Percentiles rank a stretch among this genome's conserved stretches.
These are phyloP conservation scores for Prunus yedoensis DNA, from an alignment of 331 rosid genomes.

Conservation along the genomic window DNA sequence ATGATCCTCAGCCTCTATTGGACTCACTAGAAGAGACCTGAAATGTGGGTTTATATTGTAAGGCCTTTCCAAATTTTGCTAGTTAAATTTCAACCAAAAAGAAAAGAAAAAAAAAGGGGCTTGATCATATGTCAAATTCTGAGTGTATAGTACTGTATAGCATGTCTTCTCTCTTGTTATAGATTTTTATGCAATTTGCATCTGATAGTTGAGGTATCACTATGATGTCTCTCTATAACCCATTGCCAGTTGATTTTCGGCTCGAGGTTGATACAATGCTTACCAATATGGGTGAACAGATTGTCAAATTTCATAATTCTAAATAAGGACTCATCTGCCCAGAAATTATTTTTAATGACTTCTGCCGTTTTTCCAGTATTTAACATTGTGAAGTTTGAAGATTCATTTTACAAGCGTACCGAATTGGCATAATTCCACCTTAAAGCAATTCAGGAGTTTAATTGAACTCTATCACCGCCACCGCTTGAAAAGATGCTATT, in stretches of 20 bases:
- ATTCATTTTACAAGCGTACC: too few species aligned
- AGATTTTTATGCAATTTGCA: constrained; percentile 6
- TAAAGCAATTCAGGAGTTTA: too few species aligned
- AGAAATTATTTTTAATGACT: too few species aligned
- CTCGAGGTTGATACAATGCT: not conserved
- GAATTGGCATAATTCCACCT: too few species aligned
- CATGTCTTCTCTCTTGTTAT: not conserved
- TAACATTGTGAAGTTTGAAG: too few species aligned
- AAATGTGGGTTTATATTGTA: not conserved
- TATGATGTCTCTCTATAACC: not conserved
- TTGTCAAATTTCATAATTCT: too few species aligned
- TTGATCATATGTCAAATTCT: not conserved
- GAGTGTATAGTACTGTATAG: not conserved
- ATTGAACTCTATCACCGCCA: too few species aligned
- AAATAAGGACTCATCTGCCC: too few species aligned
- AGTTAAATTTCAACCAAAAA: not conserved
- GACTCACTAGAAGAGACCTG: constrained; percentile 24
- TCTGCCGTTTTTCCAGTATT: too few species aligned
- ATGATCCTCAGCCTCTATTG: constrained; percentile 42
- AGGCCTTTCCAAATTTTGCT: not conserved
- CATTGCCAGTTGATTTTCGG: not conserved
- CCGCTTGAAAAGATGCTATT: too few species aligned
- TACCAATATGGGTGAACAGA: too few species aligned
- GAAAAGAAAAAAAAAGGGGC: not conserved
- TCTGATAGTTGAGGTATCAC: not conserved